These are phyloP conservation scores for Penicillium concentricum DNA, from an alignment of 2,329 filamentous ascomycete species.

Conservation along the genomic window DNA sequence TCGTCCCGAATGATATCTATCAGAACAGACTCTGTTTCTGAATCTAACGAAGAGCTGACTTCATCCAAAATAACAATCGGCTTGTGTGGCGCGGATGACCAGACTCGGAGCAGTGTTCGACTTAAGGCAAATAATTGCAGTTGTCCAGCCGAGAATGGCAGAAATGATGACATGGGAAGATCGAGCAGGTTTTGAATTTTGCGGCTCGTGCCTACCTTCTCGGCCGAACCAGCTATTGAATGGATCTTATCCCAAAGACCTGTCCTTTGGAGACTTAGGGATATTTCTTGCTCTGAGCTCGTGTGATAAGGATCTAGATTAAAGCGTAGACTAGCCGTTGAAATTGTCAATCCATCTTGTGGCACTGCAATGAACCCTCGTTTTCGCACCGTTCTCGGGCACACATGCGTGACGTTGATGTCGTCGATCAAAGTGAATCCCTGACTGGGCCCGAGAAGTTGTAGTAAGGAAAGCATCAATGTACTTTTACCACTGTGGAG, in stretches of 20 bases:
- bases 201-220: too few relatives aligned
- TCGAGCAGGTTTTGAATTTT: neutral
- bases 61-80: conserved; percentile 7
- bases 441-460: neutral
- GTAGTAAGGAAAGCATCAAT: neutral
- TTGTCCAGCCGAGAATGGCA: conserved; percentile 6
- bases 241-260: conserved; percentile 1
- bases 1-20: conserved; percentile 1
- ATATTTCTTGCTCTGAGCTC: neutral
- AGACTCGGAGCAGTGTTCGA: neutral
- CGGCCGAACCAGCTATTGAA: neutral
- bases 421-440: neutral
- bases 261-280: neutral
- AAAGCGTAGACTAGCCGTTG: conserved; percentile 4
- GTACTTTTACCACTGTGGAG: neutral
- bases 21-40: conserved; percentile 1
- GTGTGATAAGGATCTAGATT: conserved; percentile 7
- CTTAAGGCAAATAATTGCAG: conserved; percentile 4
- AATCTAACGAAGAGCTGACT: conserved; percentile 8
- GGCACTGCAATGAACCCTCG: conserved; percentile 9
- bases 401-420: neutral
- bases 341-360: conserved; percentile 7
- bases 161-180: conserved; percentile 3
- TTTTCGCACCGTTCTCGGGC: neutral
- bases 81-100: neutral